Percentiles rank a stretch among this genome's conserved stretches.
These are phyloP conservation scores for Dentipellis sp. DNA, from an alignment of 768 basidiomycete species.

Conservation along the genomic window DNA sequence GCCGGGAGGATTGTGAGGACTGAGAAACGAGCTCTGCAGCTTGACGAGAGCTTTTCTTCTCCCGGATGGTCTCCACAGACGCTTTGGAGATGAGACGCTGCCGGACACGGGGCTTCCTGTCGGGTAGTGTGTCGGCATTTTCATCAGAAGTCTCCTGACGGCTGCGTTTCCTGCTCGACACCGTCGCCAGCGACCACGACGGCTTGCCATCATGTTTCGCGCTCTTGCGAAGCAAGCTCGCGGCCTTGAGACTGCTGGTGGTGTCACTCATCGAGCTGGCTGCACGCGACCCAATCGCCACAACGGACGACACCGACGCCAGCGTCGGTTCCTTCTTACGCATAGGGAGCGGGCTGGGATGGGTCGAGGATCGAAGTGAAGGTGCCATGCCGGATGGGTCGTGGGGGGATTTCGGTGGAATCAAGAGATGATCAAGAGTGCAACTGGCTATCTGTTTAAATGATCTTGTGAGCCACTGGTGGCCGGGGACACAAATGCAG, in stretches of 20 bases:
- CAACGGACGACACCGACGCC: constrained; percentile 4
- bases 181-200: not conserved
- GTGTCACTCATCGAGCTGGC: not conserved
- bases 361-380: not conserved
- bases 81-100: constrained; percentile 13
- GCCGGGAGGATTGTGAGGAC: not conserved
- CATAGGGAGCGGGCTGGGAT: constrained; percentile 11
- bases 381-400: constrained; percentile 6
- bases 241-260: constrained; percentile 3
- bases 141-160: constrained; percentile 13
- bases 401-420: not conserved
- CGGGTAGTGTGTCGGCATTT: constrained; percentile 1
- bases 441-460: constrained; percentile 2
- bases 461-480: not conserved
- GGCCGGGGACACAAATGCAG: not conserved
- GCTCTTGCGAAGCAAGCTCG: not conserved
- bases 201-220: not conserved
- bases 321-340: constrained; percentile 2
- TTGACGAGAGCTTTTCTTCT: not conserved
- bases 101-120: constrained; percentile 9
- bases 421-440: not conserved
- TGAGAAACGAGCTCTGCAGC: too few species aligned
- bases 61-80: constrained; percentile 13
- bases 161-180: constrained; percentile 7
- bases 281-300: not conserved